Base-by-base conservation (phyloP, 2,329 filamentous ascomycete species). In the Mycocentrospora acerina region DNA sequence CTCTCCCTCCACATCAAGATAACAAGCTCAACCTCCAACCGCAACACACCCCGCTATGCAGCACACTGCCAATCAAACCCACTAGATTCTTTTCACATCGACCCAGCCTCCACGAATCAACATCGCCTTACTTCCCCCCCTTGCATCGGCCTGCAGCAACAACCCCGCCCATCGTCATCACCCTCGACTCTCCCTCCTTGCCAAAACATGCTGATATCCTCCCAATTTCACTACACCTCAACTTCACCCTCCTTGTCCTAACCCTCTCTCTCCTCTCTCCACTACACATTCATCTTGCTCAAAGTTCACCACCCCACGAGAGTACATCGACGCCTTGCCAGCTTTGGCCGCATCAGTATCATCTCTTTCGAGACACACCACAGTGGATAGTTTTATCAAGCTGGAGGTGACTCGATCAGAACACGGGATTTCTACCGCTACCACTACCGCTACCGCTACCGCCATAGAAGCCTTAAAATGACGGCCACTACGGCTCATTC, bases 271-370 rank as follows among this genome's bases (percentile, higher is more conserved):
- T 62, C 59, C 4, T 40, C 51, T 25, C 37, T 60, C 18, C 55
- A 46, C 39, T 62, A 60, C 45, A 47, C 55, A 3, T 40, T 60
- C 32, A 57, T 60, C 15, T 40, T 63, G 2, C 53, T 62, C 12
- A 62, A 57, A 48, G 60, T 58, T 12, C 44, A 54, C 8, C 60
- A 58, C 6, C 41, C 49, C 9, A n/a, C 28, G 7, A 35, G 39
- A 7, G n/a, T 51, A 57, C 24, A 41, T 57, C 38, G 34, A 41
- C 28, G 32, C 33, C 2, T 25, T 57, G n/a, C 29, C 29, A 18
- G 32, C 26, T 16, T 32, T 37, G 15, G 48, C 31, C 17, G n/a
- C 28, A 7, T 17, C 26, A 13, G 19, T 24, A 10, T 25, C 17
- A 25, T 14, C 14, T 4, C 8, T 26, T 14, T 15, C 8, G 16